phyloP scores from a whole-genome alignment of 352 stramenopile genomes.

The Phytophthora kernoviae region DNA sequence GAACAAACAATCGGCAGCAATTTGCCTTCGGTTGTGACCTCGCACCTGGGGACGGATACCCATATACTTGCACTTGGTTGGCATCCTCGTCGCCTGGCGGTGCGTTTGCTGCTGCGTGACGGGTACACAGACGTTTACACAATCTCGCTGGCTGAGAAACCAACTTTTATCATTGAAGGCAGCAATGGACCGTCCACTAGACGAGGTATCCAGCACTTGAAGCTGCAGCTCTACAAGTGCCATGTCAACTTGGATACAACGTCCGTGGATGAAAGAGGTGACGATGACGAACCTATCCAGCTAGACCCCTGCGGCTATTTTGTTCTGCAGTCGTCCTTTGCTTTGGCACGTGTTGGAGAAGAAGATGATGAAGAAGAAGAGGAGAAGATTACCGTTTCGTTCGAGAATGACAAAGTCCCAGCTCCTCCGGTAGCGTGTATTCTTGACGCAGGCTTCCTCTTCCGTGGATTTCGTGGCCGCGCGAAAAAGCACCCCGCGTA shows the following conservation, averaged over 20 bases:
- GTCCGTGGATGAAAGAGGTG: neutral
- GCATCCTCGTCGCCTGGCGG: slow-evolving; percentile 14
- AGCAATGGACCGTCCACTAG: no score
- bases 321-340: slow-evolving; percentile 27
- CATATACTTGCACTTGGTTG: slow-evolving; percentile 37
- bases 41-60: slow-evolving; percentile 21
- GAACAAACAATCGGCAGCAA: slow-evolving; percentile 20
- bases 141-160: slow-evolving; percentile 20
- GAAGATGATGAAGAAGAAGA: slow-evolving; percentile 15
- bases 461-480: slow-evolving; percentile 50
- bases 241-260: slow-evolving; percentile 11
- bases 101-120: slow-evolving; percentile 26
- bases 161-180: slow-evolving; percentile 13
- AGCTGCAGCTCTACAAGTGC: slow-evolving; percentile 31
- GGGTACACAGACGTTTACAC: slow-evolving; percentile 41
- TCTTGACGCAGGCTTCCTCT: slow-evolving; percentile 55
- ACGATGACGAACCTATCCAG: slow-evolving; percentile 14
- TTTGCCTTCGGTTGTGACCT: slow-evolving; percentile 21
- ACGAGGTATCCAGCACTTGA: slow-evolving; percentile 15
- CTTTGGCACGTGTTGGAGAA: slow-evolving; percentile 1
- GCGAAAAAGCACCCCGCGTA: slow-evolving; percentile 54
- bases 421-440: slow-evolving; percentile 41
- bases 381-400: slow-evolving; percentile 17
- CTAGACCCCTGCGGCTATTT: slow-evolving; percentile 25
- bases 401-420: slow-evolving; percentile 10